Conservation (phyloP, 768 basidiomycete species). For the Lactifluus subvellereus region DNA sequence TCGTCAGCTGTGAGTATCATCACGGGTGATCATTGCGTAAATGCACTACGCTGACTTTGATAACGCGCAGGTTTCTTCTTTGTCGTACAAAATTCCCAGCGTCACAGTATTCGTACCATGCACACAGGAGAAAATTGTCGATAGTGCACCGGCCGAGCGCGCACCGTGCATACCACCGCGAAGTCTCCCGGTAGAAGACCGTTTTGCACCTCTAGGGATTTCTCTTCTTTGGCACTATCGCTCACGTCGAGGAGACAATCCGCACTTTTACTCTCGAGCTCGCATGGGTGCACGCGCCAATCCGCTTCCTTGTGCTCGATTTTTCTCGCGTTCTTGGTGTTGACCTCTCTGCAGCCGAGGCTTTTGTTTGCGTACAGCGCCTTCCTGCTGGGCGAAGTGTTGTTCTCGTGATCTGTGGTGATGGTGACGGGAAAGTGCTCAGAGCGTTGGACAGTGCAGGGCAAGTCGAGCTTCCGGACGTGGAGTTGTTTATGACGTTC, state of each 20-base stretch:
- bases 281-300: no score
- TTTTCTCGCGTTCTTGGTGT: constrained; percentile 81
- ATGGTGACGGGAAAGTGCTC: constrained; percentile 55
- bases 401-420: constrained; percentile 86
- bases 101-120: constrained; percentile 72
- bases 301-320: constrained; percentile 88
- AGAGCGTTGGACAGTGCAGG: constrained; percentile 73
- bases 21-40: not conserved
- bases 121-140: no score
- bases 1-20: no score
- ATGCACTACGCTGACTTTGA: not conserved
- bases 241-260: constrained; percentile 80
- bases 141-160: constrained; percentile 85
- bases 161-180: constrained; percentile 81
- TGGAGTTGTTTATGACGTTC: constrained; percentile 75
- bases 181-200: constrained; percentile 86
- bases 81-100: constrained; percentile 85
- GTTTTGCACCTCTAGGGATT: constrained; percentile 86
- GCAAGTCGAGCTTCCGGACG: constrained; percentile 66
- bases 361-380: constrained; percentile 86
- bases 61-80: constrained; percentile 55
- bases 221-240: constrained; percentile 91
- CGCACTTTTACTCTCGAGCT: no score
- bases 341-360: constrained; percentile 93
- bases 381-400: constrained; percentile 71